Base-by-base conservation (phyloP, 805 yeast genomes). In the Jamesozyma jinghongensis region DNA sequence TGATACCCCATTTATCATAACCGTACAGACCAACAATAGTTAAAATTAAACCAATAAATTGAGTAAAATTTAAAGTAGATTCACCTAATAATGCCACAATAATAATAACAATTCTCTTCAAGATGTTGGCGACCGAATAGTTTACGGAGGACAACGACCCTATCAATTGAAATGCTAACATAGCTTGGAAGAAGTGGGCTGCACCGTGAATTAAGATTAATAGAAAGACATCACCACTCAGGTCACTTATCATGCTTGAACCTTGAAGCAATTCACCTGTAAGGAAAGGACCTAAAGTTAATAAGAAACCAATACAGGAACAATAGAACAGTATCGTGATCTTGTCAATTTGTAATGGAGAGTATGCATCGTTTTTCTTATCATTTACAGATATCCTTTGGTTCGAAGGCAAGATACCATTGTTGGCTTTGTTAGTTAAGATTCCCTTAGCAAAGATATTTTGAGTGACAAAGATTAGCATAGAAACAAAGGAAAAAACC, bases 371-470 rank as follows among this genome's bases (percentile, higher is more conserved):
- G 50, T 28, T 62, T 42, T 37, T 53, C 42, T 32, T 49, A 42
- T 40, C 44, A 38, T 27, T 40, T 40, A 5, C 41, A 16, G 18
- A 32, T 10, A 16, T n/a, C 48, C 12, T 65, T 64, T 28, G 59
- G 44, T 20, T 28, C 4, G 54, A 52, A 1, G 59, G 59, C 33
- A 57, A 36, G 12, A 57, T 43, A 5, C 52, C 53, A 27, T 40
- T 42, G 11, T 43, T 48, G 2, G 17, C 11, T 39, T 68, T 71
- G 40, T 69, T 63, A 2, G 88, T 81, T 38, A 83, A 61, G 40
- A 80, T 73, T 48, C 71, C 75, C 54, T 83, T 83, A n/a, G 90
- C 87, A 63, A 81, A 82, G 40, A 83, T 80, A 55, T 82, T 83
- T 55, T 83, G 94, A 7, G 79, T 67, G 11, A 83, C 94, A 61